Conservation (phyloP, 129 eudicot species). For the Tagetes erecta region DNA sequence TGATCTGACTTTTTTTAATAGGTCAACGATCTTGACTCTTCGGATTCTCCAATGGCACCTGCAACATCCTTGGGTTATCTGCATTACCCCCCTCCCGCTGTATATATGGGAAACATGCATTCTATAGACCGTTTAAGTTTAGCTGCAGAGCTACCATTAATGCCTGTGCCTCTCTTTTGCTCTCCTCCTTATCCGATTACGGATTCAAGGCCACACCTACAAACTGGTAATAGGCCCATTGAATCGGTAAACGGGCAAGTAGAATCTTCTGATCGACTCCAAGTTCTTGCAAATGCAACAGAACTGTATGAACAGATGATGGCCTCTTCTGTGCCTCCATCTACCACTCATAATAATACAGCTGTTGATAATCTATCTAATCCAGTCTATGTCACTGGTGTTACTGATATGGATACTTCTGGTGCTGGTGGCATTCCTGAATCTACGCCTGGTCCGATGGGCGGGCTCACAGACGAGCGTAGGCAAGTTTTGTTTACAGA, state of each 20-base stretch:
- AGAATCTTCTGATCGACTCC: conserved; percentile 66
- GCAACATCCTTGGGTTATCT: conserved; percentile 80
- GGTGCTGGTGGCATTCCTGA: conserved; percentile 6
- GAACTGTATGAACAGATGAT: conserved; percentile 85
- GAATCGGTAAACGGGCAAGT: conserved; percentile 17
- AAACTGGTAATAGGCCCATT: conserved; percentile 51
- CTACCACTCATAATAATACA: conserved; percentile 37
- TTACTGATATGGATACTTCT: conserved; percentile 33
- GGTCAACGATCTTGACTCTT: conserved; percentile 93
- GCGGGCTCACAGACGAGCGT: conserved; percentile 14
- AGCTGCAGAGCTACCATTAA: conserved; percentile 60
- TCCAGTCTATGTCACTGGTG: conserved; percentile 50
- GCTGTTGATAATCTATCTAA: conserved; percentile 41
- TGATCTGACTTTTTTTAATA: conserved; percentile 37
- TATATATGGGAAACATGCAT: conserved; percentile 80
- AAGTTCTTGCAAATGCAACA: conserved; percentile 86
- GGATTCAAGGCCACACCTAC: conserved; percentile 46
- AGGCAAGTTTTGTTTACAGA: conserved; percentile 50
- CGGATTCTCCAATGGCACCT: conserved; percentile 73
- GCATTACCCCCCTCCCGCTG: conserved; percentile 88
- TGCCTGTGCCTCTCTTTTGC: conserved; percentile 67
- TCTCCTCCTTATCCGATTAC: conserved; percentile 37
- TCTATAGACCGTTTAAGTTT: conserved; percentile 49
- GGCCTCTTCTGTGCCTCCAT: conserved; percentile 61
- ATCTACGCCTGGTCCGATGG: conserved; percentile 16